Percentiles rank a stretch among this genome's conserved stretches.
Evolutionary conservation across 1,139 yeast species (phyloP).

Genomic region (Hemisphaericaspora subhashii): DNA sequence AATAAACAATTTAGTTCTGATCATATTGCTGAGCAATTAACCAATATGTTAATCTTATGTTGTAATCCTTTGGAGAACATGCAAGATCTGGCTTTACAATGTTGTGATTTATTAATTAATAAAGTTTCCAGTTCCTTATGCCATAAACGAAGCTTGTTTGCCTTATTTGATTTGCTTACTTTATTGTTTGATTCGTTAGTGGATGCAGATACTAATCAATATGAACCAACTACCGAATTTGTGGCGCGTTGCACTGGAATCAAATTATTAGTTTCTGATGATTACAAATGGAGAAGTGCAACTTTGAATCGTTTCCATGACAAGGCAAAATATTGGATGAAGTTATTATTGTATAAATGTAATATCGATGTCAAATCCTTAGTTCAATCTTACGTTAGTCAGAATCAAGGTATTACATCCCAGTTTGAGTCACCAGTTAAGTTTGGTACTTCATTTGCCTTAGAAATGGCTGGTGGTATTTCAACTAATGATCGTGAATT

Average conservation of each 20-base stretch:
- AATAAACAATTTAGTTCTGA: slow-evolving; percentile 54
- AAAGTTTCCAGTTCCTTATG: slow-evolving; percentile 82
- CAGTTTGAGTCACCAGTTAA: slow-evolving; percentile 45
- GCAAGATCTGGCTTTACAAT: slow-evolving; percentile 78
- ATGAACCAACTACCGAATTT: slow-evolving; percentile 77
- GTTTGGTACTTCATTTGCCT: slow-evolving; percentile 84
- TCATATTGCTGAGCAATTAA: slow-evolving; percentile 69
- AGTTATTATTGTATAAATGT: slow-evolving; percentile 51
- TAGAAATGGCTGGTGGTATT: slow-evolving; percentile 80
- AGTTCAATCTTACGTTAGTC: slow-evolving; percentile 69
- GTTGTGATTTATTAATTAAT: slow-evolving; percentile 68
- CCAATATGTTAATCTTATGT: slow-evolving; percentile 64
- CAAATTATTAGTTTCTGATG: slow-evolving; percentile 70
- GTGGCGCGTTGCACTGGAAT: slow-evolving; percentile 58
- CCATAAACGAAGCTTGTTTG: slow-evolving; percentile 68
- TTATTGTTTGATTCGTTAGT: slow-evolving; percentile 75
- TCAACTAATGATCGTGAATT: slow-evolving; percentile 64
- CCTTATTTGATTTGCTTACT: slow-evolving; percentile 77
- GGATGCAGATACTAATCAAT: slow-evolving; percentile 78
- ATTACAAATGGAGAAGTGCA: slow-evolving; percentile 70
- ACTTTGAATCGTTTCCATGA: slow-evolving; percentile 63
- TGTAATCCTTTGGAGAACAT: slow-evolving; percentile 77
- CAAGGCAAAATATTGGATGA: slow-evolving; percentile 68
- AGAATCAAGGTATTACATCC: slow-evolving; percentile 27
- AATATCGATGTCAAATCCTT: slow-evolving; percentile 76